phyloP scores from a whole-genome alignment of 768 basidiomycete genomes.

The Termitomyces sp. region DNA sequence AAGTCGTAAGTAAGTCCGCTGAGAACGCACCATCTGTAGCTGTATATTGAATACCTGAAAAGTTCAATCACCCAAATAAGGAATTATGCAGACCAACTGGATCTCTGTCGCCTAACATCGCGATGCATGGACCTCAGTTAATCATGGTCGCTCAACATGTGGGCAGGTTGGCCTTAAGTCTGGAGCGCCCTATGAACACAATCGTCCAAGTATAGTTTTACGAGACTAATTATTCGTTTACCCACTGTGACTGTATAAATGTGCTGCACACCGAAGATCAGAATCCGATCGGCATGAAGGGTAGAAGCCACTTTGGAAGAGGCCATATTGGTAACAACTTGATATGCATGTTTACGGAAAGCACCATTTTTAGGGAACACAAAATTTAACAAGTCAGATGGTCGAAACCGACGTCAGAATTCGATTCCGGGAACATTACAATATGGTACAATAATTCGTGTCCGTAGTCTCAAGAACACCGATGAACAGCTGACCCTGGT shows the following conservation, averaged over 20 bases:
- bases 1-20: neutral
- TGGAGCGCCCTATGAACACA: neutral
- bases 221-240: neutral
- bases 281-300: neutral
- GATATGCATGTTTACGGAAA: neutral
- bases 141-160: neutral
- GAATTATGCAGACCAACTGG: neutral
- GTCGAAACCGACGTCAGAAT: neutral
- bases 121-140: neutral
- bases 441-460: constrained; percentile 1
- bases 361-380: neutral
- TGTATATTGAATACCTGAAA: no score
- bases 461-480: neutral
- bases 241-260: neutral
- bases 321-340: neutral
- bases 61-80: neutral
- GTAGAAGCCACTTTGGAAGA: neutral
- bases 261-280: neutral
- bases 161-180: neutral
- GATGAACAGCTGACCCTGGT: neutral
- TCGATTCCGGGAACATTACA: neutral
- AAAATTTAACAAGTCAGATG: neutral
- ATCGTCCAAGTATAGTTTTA: neutral
- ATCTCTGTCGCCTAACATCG: neutral
- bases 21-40: neutral